Evolutionary conservation across 345 rosid species (phyloP), one percentile per base, ranked within the genome.

Genomic region (Gossypium arboreum): DNA sequence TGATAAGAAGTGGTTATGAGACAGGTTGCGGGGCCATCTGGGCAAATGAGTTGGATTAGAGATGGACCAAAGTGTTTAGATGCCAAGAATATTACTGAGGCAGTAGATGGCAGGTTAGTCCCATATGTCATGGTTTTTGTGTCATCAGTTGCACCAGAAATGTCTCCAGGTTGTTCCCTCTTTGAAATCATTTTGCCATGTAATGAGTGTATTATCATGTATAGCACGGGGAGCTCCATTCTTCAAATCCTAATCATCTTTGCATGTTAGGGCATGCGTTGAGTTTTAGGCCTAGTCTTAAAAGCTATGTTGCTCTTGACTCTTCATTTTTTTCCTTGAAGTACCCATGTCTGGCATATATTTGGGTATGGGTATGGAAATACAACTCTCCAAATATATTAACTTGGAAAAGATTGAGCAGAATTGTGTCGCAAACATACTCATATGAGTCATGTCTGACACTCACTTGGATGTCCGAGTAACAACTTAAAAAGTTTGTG

Each of bases 21-120:
- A 20, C 77, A 85, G 91, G 89, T 85, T 70, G 69, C 83, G 22
- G 93, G 91, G 55, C 91, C 91, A 18, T 89, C 90, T 64, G 88
- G 90, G 25, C 84, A 83, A 81, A 87, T 89, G 91, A 73, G 83
- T 68, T 87, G 90, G 93, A 87, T 89, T 79, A 84, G 88, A 55
- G 85, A 77, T 9, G 91, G 91, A 25, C 90, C 93, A 1, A 71
- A 16, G 22, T 81, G 84, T 75, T 80, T 89, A 84, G 91, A 89
- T 81, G 78, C 85, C 18, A 60, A 57, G 73, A 89, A 87, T 76
- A 82, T 87, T 39, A 75, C 82, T 1, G 72, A 83, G 71, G 91
- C 93, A 64, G 76, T 89, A 73, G 84, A 87, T 43, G 74, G 61
- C 73, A 89, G 93, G 93, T 87, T 51, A 34, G 83, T 79, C 76